A percentile compares a stretch with the other conserved stretches of the same genome.
phyloP scores from a whole-genome alignment of 176 grass and related monocot species.

The Oryza rufipogon region DNA sequence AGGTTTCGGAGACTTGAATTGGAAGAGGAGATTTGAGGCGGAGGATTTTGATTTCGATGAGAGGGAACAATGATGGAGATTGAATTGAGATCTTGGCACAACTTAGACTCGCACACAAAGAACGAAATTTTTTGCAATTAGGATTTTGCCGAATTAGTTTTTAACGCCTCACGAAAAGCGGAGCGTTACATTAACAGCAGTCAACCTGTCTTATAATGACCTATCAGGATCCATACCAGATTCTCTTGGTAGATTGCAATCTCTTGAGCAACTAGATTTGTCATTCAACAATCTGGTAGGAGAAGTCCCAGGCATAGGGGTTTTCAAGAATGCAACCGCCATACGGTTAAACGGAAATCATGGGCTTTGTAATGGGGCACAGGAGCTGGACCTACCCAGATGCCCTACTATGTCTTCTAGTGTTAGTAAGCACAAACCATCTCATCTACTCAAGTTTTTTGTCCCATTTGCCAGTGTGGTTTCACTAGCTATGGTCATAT shows the following conservation, averaged over 20 bases:
- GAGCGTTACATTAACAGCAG: too few relatives aligned
- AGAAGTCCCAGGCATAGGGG: background rate
- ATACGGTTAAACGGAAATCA: constrained; percentile 11
- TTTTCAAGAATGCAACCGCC: constrained; percentile 2
- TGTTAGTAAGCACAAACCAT: background rate
- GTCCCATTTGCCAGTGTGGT: background rate
- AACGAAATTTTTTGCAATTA: too few relatives aligned
- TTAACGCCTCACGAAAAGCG: too few relatives aligned
- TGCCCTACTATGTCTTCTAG: background rate
- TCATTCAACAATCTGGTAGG: constrained; percentile 31
- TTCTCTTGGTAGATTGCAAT: constrained; percentile 9
- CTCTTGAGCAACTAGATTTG: constrained; percentile 30
- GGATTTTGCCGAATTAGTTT: too few relatives aligned
- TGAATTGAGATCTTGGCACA: too few relatives aligned
- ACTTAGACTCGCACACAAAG: too few relatives aligned
- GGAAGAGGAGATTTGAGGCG: too few relatives aligned
- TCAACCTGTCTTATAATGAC: constrained; percentile 15
- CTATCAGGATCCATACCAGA: background rate
- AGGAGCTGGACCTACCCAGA: background rate
- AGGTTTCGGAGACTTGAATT: too few relatives aligned
- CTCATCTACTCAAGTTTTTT: background rate
- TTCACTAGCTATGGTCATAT: background rate
- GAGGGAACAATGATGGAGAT: too few relatives aligned
- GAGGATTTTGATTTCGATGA: too few relatives aligned
- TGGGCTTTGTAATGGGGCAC: background rate